A percentile compares a stretch with the other conserved stretches of the same genome.
These are phyloP conservation scores for Mycena vulgaris DNA, from an alignment of 768 basidiomycete species.

Conservation along the genomic window DNA sequence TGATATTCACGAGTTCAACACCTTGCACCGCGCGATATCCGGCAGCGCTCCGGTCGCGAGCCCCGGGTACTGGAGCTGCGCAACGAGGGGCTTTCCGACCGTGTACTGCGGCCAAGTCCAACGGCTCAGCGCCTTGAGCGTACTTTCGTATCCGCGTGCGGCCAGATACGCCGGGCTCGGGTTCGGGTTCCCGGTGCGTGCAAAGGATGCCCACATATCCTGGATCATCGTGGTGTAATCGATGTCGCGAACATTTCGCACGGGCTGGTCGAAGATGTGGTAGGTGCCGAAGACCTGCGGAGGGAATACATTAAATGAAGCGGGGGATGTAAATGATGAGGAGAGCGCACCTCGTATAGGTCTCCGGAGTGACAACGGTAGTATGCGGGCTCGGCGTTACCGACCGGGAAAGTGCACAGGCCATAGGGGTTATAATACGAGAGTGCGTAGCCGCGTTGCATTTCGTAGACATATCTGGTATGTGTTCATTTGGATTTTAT, in stretches of 20 bases:
- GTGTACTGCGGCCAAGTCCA: slow-evolving; percentile 27
- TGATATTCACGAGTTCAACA: slow-evolving; percentile 13
- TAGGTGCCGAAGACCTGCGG: slow-evolving; percentile 39
- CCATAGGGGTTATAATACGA: slow-evolving; percentile 37
- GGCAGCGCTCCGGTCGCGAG: slow-evolving; percentile 1
- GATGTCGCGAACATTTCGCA: slow-evolving; percentile 35
- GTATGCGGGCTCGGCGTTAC: slow-evolving; percentile 34
- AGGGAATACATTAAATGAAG: not conserved
- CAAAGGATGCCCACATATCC: slow-evolving; percentile 64
- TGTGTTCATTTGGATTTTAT: not conserved
- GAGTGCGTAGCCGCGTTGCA: slow-evolving; percentile 36
- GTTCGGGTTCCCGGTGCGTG: slow-evolving; percentile 63
- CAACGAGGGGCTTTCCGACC: not conserved
- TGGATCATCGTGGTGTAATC: slow-evolving; percentile 42
- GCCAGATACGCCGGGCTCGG: slow-evolving; percentile 56
- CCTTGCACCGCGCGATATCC: slow-evolving; percentile 10
- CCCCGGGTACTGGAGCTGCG: slow-evolving; percentile 26
- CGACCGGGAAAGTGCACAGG: slow-evolving; percentile 39
- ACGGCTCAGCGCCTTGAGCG: slow-evolving; percentile 44
- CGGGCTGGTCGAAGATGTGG: slow-evolving; percentile 38
- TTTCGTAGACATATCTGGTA: slow-evolving; percentile 35
- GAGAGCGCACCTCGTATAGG: slow-evolving; percentile 32
- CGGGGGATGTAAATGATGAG: not conserved
- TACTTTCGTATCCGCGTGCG: slow-evolving; percentile 59
- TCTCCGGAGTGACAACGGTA: slow-evolving; percentile 42